A percentile compares a stretch with the other conserved stretches of the same genome.
These are phyloP conservation scores for Crithidia acanthocephali DNA, from an alignment of 208 protist species.

Conservation along the genomic window DNA sequence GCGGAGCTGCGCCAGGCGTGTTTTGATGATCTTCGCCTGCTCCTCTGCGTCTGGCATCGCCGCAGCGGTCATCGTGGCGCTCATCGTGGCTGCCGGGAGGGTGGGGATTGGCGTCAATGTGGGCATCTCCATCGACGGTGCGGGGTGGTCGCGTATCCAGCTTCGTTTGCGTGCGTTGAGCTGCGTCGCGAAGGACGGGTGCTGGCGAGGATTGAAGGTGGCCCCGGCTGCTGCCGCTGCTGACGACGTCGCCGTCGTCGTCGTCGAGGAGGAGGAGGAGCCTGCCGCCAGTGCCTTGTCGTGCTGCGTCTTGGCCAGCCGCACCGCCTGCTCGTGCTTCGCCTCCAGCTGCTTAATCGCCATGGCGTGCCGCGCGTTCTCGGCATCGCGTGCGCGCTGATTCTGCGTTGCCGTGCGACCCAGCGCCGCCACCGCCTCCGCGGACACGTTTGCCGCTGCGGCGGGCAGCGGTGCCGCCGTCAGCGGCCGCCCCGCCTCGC, in stretches of 20 bases:
- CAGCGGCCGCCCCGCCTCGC: constrained; percentile 15
- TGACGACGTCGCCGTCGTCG: neutral
- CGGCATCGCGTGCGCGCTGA: constrained; percentile 38
- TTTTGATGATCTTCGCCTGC: constrained; percentile 37
- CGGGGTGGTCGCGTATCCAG: constrained; percentile 56
- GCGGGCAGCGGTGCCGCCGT: constrained; percentile 15
- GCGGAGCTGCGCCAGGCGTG: constrained; percentile 26
- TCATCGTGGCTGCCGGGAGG: constrained; percentile 29
- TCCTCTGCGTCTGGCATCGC: constrained; percentile 45
- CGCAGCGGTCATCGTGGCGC: constrained; percentile 31
- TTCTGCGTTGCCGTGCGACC: constrained; percentile 33
- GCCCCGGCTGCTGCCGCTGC: neutral
- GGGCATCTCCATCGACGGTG: constrained; percentile 37
- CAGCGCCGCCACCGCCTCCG: constrained; percentile 28
- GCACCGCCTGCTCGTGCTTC: constrained; percentile 52
- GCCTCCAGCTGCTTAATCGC: constrained; percentile 54
- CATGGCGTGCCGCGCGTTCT: constrained; percentile 40
- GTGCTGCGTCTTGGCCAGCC: constrained; percentile 44
- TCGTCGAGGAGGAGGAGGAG: neutral
- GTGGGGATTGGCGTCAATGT: constrained; percentile 36
- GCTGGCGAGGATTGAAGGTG: constrained; percentile 42
- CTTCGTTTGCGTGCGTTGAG: constrained; percentile 39
- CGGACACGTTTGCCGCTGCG: constrained; percentile 19
- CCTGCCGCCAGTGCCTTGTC: constrained; percentile 31
- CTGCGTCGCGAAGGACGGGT: constrained; percentile 35